phyloP scores from a whole-genome alignment of 208 protist genomes.

The Spongospora subterranea region DNA sequence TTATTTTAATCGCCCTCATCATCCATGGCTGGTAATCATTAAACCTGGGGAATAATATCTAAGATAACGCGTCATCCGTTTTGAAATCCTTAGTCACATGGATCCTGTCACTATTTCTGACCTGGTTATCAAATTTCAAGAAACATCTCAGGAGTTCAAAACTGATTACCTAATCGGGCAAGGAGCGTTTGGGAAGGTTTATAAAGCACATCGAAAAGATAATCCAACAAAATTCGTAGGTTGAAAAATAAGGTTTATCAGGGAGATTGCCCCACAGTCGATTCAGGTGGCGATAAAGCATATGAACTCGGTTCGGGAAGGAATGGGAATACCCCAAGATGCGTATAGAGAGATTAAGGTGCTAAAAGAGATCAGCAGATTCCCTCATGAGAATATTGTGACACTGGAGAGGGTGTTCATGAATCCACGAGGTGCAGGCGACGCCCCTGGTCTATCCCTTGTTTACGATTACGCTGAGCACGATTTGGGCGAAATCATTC shows the following conservation, averaged over 20 bases:
- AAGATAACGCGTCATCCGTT: no score
- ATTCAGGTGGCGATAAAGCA: slow-evolving; percentile 33
- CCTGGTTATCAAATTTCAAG: slow-evolving; percentile 18
- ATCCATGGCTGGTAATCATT: no score
- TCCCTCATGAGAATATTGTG: slow-evolving; percentile 49
- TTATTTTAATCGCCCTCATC: no score
- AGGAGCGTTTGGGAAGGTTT: slow-evolving; percentile 52
- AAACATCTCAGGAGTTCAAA: slow-evolving; percentile 48
- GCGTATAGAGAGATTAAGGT: slow-evolving; percentile 63
- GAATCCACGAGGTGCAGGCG: slow-evolving; percentile 35
- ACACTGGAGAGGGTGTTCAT: slow-evolving; percentile 46
- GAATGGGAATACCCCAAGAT: slow-evolving; percentile 58
- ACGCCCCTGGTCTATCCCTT: background rate
- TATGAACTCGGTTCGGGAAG: slow-evolving; percentile 55
- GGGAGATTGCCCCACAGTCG: background rate
- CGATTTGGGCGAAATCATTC: slow-evolving; percentile 58
- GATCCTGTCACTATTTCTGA: slow-evolving; percentile 12
- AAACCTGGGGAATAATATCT: no score
- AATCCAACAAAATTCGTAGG: slow-evolving; percentile 20
- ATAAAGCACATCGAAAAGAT: slow-evolving; percentile 44
- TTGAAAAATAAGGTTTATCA: background rate
- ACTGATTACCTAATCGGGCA: slow-evolving; percentile 50
- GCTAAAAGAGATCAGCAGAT: slow-evolving; percentile 59
- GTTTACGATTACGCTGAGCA: slow-evolving; percentile 63
- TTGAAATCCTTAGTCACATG: no score